Evolutionary conservation across 1,284 basidiomycete genomes (phyloP), one percentile per base, ranked within the genome.

Genomic region (Rhodotorula sp.): DNA sequence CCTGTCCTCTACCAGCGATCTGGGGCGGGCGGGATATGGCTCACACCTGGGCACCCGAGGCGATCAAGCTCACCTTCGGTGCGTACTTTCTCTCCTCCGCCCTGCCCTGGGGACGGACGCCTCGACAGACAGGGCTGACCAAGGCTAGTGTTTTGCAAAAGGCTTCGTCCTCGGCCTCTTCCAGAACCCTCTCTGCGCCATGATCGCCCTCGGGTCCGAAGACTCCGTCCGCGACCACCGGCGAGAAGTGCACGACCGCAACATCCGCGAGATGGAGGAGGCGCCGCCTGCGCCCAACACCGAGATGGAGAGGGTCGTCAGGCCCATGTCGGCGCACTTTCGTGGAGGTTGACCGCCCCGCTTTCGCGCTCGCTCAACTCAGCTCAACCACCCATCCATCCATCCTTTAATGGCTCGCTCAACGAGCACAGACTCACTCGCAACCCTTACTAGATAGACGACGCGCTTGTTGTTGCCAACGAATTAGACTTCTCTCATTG

Each of bases 21-120:
- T 81, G 77, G 66, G 78, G 74, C 18, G 68, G 74, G 24, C 40
- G 68, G 3, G 68, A 80, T 34, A 68, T 81, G 71, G 77, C 74
- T 1, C 73, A 75, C 20, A 78, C 77, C 1, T 81, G 79, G 79
- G 70, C 74, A 0, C 77, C 79, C 4, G 68, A 75, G 60, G 74
- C 79, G 47, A 80, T 80, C 76, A 81, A 80, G 71, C 73, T 79
- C 28, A 54, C 80, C 6, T 81, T 70, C 28, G 80, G 80, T 67
- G 48, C 31, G 44, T 26, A n/a, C 20, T 20, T 24, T 18, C 15
- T 31, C 13, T 5, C n/a, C n/a, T n/a, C n/a, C n/a, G n/a, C n/a
- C n/a, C n/a, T n/a, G 20, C 47, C 47, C 9, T 18, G 24, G 48
- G 24, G 48, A 51, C 22, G 48, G 48, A 18, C 15, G 24, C 24